These are phyloP conservation scores for Fusarium tricinctum DNA, from an alignment of 2,329 filamentous ascomycete species.

Conservation along the genomic window DNA sequence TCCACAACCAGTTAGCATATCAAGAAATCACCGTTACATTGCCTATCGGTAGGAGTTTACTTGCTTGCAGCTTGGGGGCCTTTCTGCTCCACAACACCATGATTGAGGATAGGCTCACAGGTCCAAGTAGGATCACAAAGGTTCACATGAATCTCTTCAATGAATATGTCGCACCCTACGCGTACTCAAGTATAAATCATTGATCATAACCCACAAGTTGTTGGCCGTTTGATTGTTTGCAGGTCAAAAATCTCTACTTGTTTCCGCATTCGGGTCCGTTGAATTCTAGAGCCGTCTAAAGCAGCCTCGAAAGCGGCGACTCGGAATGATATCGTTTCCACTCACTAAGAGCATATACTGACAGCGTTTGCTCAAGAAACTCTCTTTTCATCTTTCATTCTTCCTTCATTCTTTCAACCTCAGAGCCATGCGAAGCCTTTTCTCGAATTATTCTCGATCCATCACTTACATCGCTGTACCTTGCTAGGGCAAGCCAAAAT, in stretches of 20 bases:
- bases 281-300: constrained; percentile 37
- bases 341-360: constrained; percentile 27
- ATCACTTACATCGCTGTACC: constrained; percentile 28
- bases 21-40: constrained; percentile 19
- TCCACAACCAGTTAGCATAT: constrained; percentile 20
- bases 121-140: constrained; percentile 17
- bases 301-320: constrained; percentile 37
- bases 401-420: constrained; percentile 9
- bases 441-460: constrained; percentile 27
- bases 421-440: constrained; percentile 40
- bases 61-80: constrained; percentile 39
- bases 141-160: constrained; percentile 12
- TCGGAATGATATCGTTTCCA: constrained; percentile 27
- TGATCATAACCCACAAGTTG: constrained; percentile 18
- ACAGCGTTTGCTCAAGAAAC: constrained; percentile 37
- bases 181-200: constrained; percentile 35
- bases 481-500: constrained; percentile 37
- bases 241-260: constrained; percentile 34
- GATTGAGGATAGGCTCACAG: constrained; percentile 17
- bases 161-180: constrained; percentile 32
- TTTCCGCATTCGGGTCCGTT: constrained; percentile 39
- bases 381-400: constrained; percentile 19
- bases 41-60: constrained; percentile 14
- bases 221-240: constrained; percentile 28
- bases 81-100: constrained; percentile 39